These are phyloP conservation scores for Myriosclerotinia scirpicola DNA, from an alignment of 2,329 filamentous ascomycete species.

Conservation along the genomic window DNA sequence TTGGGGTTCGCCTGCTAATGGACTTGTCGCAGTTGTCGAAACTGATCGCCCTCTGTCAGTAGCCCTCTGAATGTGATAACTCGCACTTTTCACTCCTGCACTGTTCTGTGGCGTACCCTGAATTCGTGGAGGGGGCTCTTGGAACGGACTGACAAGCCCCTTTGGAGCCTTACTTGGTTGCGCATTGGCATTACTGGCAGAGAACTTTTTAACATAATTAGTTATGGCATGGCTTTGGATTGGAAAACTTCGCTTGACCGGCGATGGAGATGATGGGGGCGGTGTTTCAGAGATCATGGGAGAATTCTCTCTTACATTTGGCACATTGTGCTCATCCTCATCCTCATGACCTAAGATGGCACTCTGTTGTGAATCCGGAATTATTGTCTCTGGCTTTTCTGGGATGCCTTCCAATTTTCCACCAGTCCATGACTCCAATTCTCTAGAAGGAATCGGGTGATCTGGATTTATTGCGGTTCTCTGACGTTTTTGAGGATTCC, in stretches of 20 bases:
- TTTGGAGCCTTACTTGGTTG: conserved; percentile 16
- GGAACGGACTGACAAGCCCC: conserved; percentile 25
- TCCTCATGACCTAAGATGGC: conserved; percentile 24
- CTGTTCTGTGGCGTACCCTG: conserved; percentile 4
- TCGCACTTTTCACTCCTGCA: conserved; percentile 32
- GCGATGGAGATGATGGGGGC: conserved; percentile 29
- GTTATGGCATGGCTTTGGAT: conserved; percentile 25
- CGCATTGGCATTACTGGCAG: conserved; percentile 19
- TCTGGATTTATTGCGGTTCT: conserved; percentile 36
- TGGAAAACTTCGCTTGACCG: conserved; percentile 18
- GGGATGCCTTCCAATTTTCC: conserved; percentile 8
- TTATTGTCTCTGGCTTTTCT: conserved; percentile 24
- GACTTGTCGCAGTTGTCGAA: conserved; percentile 37
- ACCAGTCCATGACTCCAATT: conserved; percentile 28
- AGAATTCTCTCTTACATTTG: conserved; percentile 33
- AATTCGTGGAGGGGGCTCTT: conserved; percentile 23
- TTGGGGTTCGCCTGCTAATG: conserved; percentile 31
- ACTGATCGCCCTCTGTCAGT: conserved; percentile 34
- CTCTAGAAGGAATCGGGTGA: conserved; percentile 38
- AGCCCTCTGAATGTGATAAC: conserved; percentile 34
- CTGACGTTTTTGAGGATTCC: conserved; percentile 37
- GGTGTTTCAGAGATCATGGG: conserved; percentile 32
- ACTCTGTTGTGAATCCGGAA: conserved; percentile 37
- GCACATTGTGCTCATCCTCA: conserved; percentile 17
- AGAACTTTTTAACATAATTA: conserved; percentile 31